These are phyloP conservation scores for Cryomyces antarcticus DNA, from an alignment of 495 filamentous ascomycete species.

Conservation along the genomic window DNA sequence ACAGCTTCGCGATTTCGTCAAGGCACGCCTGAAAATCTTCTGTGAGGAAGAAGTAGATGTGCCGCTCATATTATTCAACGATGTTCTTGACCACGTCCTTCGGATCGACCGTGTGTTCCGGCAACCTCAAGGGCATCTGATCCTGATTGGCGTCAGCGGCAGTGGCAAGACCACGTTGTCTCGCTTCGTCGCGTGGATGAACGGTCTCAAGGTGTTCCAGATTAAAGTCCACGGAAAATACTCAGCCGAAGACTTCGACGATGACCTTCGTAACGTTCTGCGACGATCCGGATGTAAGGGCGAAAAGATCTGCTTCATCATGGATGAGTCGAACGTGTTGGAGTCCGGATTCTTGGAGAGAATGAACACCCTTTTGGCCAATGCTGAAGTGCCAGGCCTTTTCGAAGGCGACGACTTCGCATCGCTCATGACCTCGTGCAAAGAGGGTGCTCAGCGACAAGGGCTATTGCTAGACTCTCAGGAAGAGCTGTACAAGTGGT, in stretches of 20 bases:
- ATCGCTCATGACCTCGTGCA: conserved; percentile 93
- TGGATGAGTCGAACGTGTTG: conserved; percentile 97
- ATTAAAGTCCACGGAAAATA: conserved; percentile 99
- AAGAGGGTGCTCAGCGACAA: conserved; percentile 92
- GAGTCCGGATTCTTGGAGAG: conserved; percentile 96
- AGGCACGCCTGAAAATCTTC: conserved; percentile 90
- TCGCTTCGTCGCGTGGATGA: conserved; percentile 99
- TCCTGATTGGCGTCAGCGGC: conserved; percentile 93
- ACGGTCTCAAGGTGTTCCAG: conserved; percentile 94
- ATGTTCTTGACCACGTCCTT: conserved; percentile 91
- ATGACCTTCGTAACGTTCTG: conserved; percentile 83
- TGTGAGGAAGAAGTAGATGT: conserved; percentile 99
- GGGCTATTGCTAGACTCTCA: conserved; percentile 86
- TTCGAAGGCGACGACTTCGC: conserved; percentile 96
- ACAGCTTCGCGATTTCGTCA: conserved; percentile 86
- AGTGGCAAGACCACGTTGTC: conserved; percentile 97
- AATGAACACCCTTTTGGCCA: conserved; percentile 96
- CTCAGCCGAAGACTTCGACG: conserved; percentile 95
- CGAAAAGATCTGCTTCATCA: conserved; percentile 99
- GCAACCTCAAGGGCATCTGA: conserved; percentile 93
- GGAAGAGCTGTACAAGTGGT: conserved; percentile 99
- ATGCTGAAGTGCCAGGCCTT: conserved; percentile 91
- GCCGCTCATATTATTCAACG: conserved; percentile 90
- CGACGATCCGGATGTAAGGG: conserved; percentile 90
- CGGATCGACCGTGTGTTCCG: conserved; percentile 97